These are phyloP conservation scores for Amaranthus cruentus DNA, from an alignment of 148 eudicot genomes.

Conservation along the genomic window DNA sequence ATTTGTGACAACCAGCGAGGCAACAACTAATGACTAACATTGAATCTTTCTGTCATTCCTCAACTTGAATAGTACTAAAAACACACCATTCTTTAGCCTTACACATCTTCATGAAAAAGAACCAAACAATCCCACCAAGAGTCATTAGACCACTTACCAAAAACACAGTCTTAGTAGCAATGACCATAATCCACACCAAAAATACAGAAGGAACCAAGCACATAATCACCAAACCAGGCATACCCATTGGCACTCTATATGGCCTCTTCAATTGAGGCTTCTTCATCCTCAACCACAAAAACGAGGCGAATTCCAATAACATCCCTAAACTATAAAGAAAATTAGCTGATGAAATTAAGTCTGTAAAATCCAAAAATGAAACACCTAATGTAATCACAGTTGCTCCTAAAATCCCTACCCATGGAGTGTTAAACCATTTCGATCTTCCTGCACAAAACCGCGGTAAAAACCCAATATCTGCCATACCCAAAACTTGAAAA, in stretches of 20 bases:
- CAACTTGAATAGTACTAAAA: constrained; percentile 26
- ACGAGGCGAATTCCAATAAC: constrained; percentile 15
- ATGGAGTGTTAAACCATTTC: constrained; percentile 49
- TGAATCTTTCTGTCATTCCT: constrained; percentile 18
- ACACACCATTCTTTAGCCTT: constrained; percentile 36
- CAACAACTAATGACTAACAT: too few species aligned
- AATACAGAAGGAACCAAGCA: constrained; percentile 52
- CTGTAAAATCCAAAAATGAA: constrained; percentile 34
- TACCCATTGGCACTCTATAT: constrained; percentile 34
- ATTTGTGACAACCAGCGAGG: too few species aligned
- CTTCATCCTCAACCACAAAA: constrained; percentile 47
- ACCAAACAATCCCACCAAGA: constrained; percentile 42
- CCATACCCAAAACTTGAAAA: constrained; percentile 36
- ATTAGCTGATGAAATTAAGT: constrained; percentile 45
- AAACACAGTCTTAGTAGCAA: constrained; percentile 45
- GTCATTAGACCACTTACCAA: constrained; percentile 51
- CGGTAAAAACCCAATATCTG: constrained; percentile 47
- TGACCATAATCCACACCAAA: constrained; percentile 43
- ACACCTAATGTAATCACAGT: constrained; percentile 35
- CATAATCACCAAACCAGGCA: constrained; percentile 38
- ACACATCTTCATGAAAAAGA: constrained; percentile 35
- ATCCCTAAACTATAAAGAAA: constrained; percentile 55
- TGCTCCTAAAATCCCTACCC: constrained; percentile 47
- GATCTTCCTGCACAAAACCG: constrained; percentile 38
- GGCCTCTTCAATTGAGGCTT: constrained; percentile 38